These are phyloP conservation scores for Delitschia confertaspora DNA, from an alignment of 495 filamentous ascomycete genomes.

Conservation along the genomic window DNA sequence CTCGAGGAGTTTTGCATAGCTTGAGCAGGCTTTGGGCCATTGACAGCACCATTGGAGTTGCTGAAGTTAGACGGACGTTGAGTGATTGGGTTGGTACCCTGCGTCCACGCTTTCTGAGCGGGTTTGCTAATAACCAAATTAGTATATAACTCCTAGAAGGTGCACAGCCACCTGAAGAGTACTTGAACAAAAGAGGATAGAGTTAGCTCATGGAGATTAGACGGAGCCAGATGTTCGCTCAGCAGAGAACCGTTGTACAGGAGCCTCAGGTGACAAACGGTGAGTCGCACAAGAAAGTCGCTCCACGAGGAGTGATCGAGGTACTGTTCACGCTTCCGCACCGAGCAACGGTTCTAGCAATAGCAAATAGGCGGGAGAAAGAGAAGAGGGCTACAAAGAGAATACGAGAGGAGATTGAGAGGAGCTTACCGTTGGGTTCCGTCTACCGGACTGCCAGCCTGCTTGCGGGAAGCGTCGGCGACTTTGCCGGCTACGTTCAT, in stretches of 20 bases:
- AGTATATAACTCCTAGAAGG: slow-evolving; percentile 35
- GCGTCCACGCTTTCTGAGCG: slow-evolving; percentile 54
- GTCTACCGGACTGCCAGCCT: slow-evolving; percentile 49
- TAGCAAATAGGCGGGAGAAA: slow-evolving; percentile 4
- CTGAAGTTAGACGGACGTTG: slow-evolving; percentile 44
- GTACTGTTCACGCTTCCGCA: too few species aligned
- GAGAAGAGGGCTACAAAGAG: background rate
- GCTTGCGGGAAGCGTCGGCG: slow-evolving; percentile 47
- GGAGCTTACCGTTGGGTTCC: slow-evolving; percentile 43
- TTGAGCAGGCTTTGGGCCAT: slow-evolving; percentile 25
- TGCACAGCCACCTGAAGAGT: slow-evolving; percentile 11
- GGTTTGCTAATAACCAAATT: slow-evolving; percentile 16
- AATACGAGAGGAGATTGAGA: background rate
- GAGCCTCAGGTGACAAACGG: slow-evolving; percentile 26
- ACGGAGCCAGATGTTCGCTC: background rate
- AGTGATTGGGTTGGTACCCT: slow-evolving; percentile 57
- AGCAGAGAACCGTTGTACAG: slow-evolving; percentile 16
- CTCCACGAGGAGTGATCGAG: too few species aligned
- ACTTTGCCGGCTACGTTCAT: slow-evolving; percentile 41
- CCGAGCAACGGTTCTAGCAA: too few species aligned
- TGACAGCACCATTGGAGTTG: slow-evolving; percentile 48
- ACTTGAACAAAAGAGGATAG: background rate
- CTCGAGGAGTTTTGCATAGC: slow-evolving; percentile 27
- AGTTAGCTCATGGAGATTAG: background rate
- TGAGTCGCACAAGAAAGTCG: slow-evolving; percentile 25